Conservation (phyloP, 1,139 yeast species). For the Candida neerlandica region DNA sequence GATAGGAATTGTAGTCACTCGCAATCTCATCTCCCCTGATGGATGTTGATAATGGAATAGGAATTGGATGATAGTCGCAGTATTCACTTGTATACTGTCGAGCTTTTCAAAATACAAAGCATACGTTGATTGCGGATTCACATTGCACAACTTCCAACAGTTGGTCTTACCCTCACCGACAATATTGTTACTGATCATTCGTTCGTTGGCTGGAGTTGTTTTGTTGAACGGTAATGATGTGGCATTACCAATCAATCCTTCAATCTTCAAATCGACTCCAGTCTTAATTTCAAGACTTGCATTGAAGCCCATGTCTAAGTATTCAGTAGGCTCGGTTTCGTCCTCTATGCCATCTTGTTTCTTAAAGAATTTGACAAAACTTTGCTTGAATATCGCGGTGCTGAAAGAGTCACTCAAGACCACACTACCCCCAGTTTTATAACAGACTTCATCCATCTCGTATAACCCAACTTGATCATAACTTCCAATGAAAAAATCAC, state of each 20-base stretch:
- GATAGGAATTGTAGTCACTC: slow-evolving; percentile 56
- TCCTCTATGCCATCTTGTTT: slow-evolving; percentile 31
- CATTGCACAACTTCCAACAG: slow-evolving; percentile 62
- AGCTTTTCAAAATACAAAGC: slow-evolving; percentile 58
- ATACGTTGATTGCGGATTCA: slow-evolving; percentile 59
- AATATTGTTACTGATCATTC: slow-evolving; percentile 28
- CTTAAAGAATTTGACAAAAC: slow-evolving; percentile 55
- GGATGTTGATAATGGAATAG: slow-evolving; percentile 74
- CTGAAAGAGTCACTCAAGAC: slow-evolving; percentile 66
- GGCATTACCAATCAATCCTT: slow-evolving; percentile 65
- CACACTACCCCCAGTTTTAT: slow-evolving; percentile 62
- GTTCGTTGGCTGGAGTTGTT: slow-evolving; percentile 19
- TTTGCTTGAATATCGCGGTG: slow-evolving; percentile 67
- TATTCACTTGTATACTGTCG: slow-evolving; percentile 29
- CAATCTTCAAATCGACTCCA: slow-evolving; percentile 50
- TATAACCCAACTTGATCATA: slow-evolving; percentile 68
- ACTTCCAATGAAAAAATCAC: slow-evolving; percentile 62
- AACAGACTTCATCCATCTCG: slow-evolving; percentile 63
- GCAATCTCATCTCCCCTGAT: slow-evolving; percentile 43
- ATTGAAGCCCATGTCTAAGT: slow-evolving; percentile 55
- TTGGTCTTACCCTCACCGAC: slow-evolving; percentile 58
- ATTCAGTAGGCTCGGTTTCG: slow-evolving; percentile 27
- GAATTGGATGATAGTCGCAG: slow-evolving; percentile 58
- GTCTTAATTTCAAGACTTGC: slow-evolving; percentile 59
- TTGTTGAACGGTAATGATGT: slow-evolving; percentile 39